Conservation (phyloP, 2,329 filamentous ascomycete genomes). For the Neonectria sp. region DNA sequence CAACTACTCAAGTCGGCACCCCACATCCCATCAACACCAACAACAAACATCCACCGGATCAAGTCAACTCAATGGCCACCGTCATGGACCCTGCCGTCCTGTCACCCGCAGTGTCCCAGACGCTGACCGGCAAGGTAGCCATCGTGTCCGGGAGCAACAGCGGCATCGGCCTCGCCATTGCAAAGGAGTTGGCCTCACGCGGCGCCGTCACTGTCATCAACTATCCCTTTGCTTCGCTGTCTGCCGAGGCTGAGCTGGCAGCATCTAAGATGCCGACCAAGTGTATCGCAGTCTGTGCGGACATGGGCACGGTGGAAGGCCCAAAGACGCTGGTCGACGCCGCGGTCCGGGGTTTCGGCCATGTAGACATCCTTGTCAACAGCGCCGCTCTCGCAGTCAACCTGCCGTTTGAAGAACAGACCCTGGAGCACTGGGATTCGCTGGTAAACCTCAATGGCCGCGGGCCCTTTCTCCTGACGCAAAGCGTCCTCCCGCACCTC, state of each 20-base stretch:
- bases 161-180: conserved; percentile 63
- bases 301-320: conserved; percentile 56
- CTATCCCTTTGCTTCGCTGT: conserved; percentile 58
- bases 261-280: conserved; percentile 46
- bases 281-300: conserved; percentile 58
- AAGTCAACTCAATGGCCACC: background rate
- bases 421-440: conserved; percentile 55
- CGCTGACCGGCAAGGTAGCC: conserved; percentile 35
- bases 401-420: conserved; percentile 55
- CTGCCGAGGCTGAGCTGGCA: conserved; percentile 45
- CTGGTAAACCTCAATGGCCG: conserved; percentile 59
- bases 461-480: conserved; percentile 59
- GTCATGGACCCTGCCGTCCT: conserved; percentile 24
- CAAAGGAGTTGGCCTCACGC: conserved; percentile 49
- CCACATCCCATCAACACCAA: conserved; percentile 3
- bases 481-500: conserved; percentile 56
- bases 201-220: conserved; percentile 28
- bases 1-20: conserved; percentile 6
- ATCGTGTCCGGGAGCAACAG: conserved; percentile 37
- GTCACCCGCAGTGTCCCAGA: conserved; percentile 25
- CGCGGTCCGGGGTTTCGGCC: conserved; percentile 52
- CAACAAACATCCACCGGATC: background rate
- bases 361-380: conserved; percentile 58
- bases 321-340: conserved; percentile 55
- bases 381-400: conserved; percentile 56